Base-by-base conservation (phyloP, 306 rosid species). In the Citrullus mucosospermus region DNA sequence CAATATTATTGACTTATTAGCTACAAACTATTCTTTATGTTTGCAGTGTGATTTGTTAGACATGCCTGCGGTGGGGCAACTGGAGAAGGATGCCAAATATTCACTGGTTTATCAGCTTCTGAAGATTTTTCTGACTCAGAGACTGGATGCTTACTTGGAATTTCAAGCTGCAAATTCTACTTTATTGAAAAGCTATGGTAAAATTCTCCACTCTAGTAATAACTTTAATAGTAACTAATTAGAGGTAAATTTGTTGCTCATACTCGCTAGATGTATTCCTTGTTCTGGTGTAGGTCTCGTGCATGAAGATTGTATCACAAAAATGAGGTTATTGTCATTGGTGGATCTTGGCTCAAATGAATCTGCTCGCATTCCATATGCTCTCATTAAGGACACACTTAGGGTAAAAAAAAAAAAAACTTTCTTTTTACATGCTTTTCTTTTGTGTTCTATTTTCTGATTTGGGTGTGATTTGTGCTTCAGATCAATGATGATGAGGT, bases 71-170 rank as follows among this genome's bases (percentile, higher is more conserved):
- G 89, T 96, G 56, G 89, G 62, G 78, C 97, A 92, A 79, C 81
- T 96, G 88, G 99, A 96, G 91, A 96, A 89, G 65, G 99, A 96
- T 90, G 88, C 89, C 58, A 87, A 90, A 78, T 89, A 88, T 84
- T 92, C 93, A 34, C 63, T 77, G 79, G 85, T 86, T n/a, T 90
- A 89, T 88, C 91, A 92, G 85, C 97, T 96, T 79, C 90, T 96
- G 79, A 88, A 85, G 82, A 89, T 96, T 65, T 96, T 88, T 83
- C 85, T 96, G 79, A 90, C 91, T 71, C 93, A 90, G 88, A 92
- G 96, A 79, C 86, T 92, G 71, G 93, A 92, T 89, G 86, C 92
- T 6, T 96, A 92, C 90, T 78, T 96, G 83, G 94, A 91, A 9
- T 92, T 86, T 67, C 91, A 90, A 46, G 83, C 91, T 83, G 93